These are phyloP conservation scores for Inga oerstediana DNA, from an alignment of 306 rosid genomes.

Conservation along the genomic window DNA sequence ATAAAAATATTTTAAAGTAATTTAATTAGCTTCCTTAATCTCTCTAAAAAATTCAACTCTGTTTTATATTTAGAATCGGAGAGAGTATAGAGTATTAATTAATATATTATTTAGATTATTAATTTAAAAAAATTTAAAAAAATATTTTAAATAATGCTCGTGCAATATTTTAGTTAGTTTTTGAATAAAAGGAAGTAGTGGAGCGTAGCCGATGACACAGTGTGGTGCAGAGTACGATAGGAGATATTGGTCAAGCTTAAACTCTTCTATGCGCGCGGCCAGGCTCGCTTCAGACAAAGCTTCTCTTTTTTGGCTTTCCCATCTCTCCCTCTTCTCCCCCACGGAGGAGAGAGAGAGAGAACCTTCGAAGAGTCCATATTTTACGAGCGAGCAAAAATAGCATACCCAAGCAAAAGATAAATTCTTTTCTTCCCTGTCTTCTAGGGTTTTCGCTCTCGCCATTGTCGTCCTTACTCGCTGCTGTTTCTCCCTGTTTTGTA, in stretches of 20 bases:
- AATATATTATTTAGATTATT: no score
- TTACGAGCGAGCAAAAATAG: not conserved
- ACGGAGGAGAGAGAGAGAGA: conserved; percentile 33
- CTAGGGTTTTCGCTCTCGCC: conserved; percentile 48
- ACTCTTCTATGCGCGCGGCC: conserved; percentile 8
- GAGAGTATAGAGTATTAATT: no score
- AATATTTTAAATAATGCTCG: no score
- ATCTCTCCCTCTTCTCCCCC: conserved; percentile 35
- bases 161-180: no score
- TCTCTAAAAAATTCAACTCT: no score
- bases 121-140: no score
- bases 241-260: not conserved
- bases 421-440: conserved; percentile 25
- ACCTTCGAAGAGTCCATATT: not conserved
- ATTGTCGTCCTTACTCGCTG: conserved; percentile 11
- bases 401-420: not conserved
- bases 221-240: not conserved
- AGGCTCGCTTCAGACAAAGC: conserved; percentile 12
- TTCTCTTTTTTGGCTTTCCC: conserved; percentile 24
- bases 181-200: not conserved
- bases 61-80: no score
- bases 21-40: no score
- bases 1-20: no score
- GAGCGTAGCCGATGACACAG: conserved; percentile 11
- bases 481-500: not conserved